These are phyloP conservation scores for Plasmopara halstedii DNA, from an alignment of 352 stramenopile genomes.

Conservation along the genomic window DNA sequence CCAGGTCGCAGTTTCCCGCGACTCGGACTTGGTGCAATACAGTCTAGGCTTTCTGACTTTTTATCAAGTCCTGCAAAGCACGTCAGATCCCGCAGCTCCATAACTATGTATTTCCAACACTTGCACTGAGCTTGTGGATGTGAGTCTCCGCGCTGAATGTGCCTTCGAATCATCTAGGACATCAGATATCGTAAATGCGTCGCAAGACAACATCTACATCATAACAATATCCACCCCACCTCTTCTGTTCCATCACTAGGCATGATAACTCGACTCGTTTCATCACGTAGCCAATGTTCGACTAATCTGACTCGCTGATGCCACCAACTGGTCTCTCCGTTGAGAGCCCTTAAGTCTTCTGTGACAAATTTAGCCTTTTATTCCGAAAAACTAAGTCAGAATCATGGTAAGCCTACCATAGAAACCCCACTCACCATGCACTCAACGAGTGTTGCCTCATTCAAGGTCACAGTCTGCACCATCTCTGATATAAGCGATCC, in stretches of 20 bases:
- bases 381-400: neutral
- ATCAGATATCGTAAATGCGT: neutral
- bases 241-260: slow-evolving; percentile 68
- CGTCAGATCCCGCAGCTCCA: slow-evolving; percentile 64
- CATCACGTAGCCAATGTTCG: slow-evolving; percentile 64
- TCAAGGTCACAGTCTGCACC: slow-evolving; percentile 38
- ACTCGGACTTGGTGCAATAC: slow-evolving; percentile 45
- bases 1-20: slow-evolving; percentile 65
- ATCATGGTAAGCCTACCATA: neutral
- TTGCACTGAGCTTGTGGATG: slow-evolving; percentile 55
- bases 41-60: neutral
- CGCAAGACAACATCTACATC: neutral
- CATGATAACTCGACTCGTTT: slow-evolving; percentile 44
- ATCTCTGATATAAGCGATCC: no score
- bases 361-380: slow-evolving; percentile 39
- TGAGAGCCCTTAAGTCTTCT: slow-evolving; percentile 37
- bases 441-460: slow-evolving; percentile 43
- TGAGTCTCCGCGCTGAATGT: slow-evolving; percentile 65
- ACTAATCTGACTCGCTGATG: slow-evolving; percentile 55
- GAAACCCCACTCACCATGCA: slow-evolving; percentile 27
- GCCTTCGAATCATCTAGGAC: slow-evolving; percentile 51
- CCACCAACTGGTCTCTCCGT: slow-evolving; percentile 51
- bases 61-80: slow-evolving; percentile 22
- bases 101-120: slow-evolving; percentile 75
- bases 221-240: slow-evolving; percentile 16